Base-by-base conservation (phyloP, 306 rosid genomes). In the Begonia fuchsioides region DNA sequence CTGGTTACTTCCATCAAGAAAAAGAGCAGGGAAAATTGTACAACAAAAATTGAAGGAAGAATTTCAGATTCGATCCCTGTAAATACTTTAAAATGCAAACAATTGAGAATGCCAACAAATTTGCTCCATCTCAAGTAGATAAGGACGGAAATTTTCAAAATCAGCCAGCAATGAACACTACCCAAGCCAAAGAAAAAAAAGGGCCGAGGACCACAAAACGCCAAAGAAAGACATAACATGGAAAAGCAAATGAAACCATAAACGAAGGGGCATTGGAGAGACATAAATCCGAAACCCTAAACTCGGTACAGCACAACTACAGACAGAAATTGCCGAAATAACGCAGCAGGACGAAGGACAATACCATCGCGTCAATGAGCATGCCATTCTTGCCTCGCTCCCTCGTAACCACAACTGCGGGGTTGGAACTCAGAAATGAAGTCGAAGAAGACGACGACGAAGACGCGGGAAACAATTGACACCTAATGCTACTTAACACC, bases 351-450 rank as follows among this genome's bases (percentile, higher is more conserved):
- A 9, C 39, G 54, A 43, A 49, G 15, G 20, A 49, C n/a, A n/a
- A n/a, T 55, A 92, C 98, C 93, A 92, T 75, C 68, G 86, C 82
- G 41, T 54, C 43, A 72, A 92, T 74, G 53, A 92, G 96, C 78
- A 85, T 92, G 64, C 68, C 73, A 50, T 92, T 92, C 77, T 92
- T 86, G 74, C 98, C 98, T 6, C 80, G 96, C 73, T 92, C 96
- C 73, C 98, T 82, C 55, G 98, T 92, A 53, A 82, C 96, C 45
- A 92, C 88, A 17, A 92, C 98, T 56, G 65, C 66, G 6, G 76
- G 93, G n/a, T n/a, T n/a, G 20, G 19, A 52, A 73, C 51, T 51
- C 2, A 80, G 56, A 46, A 62, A 35, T 43, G 62, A 39, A 5
- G 59, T 38, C 12, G 67, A 69, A 41, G 52, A 59, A 12, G 72